Percentiles rank a stretch among this genome's conserved stretches.
phyloP scores from a whole-genome alignment of 768 basidiomycete genomes.

The Tylopilus intermedius region DNA sequence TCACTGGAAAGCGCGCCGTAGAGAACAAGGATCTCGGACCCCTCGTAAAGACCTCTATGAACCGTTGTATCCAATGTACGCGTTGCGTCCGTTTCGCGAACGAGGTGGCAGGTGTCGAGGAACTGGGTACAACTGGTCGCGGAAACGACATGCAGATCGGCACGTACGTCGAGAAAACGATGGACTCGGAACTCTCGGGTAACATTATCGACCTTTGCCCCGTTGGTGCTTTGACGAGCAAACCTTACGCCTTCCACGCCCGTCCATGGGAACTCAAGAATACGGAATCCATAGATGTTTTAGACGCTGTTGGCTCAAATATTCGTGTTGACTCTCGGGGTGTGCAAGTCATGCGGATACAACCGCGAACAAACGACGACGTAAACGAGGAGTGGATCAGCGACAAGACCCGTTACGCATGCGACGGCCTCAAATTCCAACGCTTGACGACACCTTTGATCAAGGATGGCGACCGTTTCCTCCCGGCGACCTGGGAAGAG shows the following conservation, averaged over 20 bases:
- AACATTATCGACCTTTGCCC: constrained; percentile 97
- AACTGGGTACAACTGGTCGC: constrained; percentile 92
- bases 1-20: constrained; percentile 94
- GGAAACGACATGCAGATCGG: constrained; percentile 99
- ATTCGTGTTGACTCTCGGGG: constrained; percentile 95
- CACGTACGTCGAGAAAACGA: constrained; percentile 95
- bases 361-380: constrained; percentile 94
- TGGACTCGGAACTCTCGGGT: constrained; percentile 96
- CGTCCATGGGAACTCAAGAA: constrained; percentile 98
- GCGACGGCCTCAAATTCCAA: constrained; percentile 94
- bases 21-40: constrained; percentile 99
- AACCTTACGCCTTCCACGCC: constrained; percentile 97
- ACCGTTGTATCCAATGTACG: constrained; percentile 98
- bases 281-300: constrained; percentile 92
- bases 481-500: constrained; percentile 86
- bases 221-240: constrained; percentile 96
- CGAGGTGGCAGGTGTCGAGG: constrained; percentile 97
- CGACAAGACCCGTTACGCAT: constrained; percentile 97
- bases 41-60: constrained; percentile 98
- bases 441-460: constrained; percentile 89
- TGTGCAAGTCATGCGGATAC: constrained; percentile 94
- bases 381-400: constrained; percentile 99
- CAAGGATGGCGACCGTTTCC: constrained; percentile 89
- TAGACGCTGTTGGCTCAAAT: constrained; percentile 94
- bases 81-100: constrained; percentile 99